Conservation (phyloP, 1,139 yeast species). For the Pichia sp. region DNA sequence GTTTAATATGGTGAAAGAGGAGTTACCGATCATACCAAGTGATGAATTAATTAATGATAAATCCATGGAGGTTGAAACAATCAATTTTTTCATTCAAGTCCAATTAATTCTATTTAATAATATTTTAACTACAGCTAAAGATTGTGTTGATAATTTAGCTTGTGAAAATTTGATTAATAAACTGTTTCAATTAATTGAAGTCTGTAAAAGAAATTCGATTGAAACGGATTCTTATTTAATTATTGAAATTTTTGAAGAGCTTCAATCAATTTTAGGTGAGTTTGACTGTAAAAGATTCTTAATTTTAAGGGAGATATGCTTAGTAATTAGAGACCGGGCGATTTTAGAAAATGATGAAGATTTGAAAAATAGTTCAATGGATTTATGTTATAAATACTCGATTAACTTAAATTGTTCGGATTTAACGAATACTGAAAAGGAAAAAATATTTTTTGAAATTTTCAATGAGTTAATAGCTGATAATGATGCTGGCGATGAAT, state of each 20-base stretch:
- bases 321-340: slow-evolving; percentile 1
- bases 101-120: slow-evolving; percentile 12
- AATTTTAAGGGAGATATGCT: neutral
- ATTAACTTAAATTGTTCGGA: neutral
- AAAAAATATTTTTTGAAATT: slow-evolving; percentile 2
- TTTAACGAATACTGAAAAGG: neutral
- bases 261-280: slow-evolving; percentile 1
- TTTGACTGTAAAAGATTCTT: neutral
- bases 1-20: neutral
- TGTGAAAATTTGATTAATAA: neutral
- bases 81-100: slow-evolving; percentile 1
- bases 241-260: slow-evolving; percentile 5
- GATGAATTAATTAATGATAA: neutral
- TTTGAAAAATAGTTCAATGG: neutral
- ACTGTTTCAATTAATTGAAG: neutral
- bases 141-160: neutral
- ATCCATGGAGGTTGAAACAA: neutral
- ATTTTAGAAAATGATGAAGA: slow-evolving; percentile 4
- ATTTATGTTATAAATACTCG: slow-evolving; percentile 3
- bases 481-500: too few species aligned
- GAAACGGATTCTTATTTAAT: slow-evolving; percentile 1
- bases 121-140: slow-evolving; percentile 7
- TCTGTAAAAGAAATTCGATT: neutral
- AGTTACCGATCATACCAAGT: neutral
- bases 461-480: neutral